Evolutionary conservation across 345 rosid genomes (phyloP).

Genomic region (Eucalyptus albens): DNA sequence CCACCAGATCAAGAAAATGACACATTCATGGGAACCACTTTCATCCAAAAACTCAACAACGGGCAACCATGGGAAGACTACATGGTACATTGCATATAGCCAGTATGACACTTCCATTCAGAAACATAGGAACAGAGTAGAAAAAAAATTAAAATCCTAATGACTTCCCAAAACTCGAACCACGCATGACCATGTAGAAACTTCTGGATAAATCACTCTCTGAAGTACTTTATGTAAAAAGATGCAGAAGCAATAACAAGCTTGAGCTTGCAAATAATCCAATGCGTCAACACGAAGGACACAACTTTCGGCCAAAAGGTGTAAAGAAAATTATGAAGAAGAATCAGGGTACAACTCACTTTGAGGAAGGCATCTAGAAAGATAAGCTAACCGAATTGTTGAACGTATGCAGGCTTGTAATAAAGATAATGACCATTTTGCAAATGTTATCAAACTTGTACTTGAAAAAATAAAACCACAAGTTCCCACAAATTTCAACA

Average conservation of each 20-base stretch:
- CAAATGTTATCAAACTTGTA: neutral
- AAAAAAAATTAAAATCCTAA: neutral
- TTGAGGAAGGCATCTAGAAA: neutral
- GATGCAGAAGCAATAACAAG: neutral
- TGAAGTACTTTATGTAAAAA: neutral
- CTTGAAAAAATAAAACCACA: neutral
- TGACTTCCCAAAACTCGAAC: neutral
- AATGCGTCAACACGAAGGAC: neutral
- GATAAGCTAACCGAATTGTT: neutral
- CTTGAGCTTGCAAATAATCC: neutral
- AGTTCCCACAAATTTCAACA: neutral
- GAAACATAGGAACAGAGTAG: neutral
- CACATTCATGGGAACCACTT: neutral
- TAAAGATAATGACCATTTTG: neutral
- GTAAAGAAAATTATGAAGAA: neutral
- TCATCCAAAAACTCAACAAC: neutral
- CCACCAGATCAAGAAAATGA: neutral
- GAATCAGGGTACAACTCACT: neutral
- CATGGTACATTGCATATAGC: neutral
- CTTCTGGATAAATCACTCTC: neutral
- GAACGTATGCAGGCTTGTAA: neutral
- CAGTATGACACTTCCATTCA: neutral
- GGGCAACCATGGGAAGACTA: neutral
- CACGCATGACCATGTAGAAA: neutral
- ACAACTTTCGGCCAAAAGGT: neutral